phyloP scores from a whole-genome alignment of 1,284 basidiomycete species.

The Leccinum subatratum region DNA sequence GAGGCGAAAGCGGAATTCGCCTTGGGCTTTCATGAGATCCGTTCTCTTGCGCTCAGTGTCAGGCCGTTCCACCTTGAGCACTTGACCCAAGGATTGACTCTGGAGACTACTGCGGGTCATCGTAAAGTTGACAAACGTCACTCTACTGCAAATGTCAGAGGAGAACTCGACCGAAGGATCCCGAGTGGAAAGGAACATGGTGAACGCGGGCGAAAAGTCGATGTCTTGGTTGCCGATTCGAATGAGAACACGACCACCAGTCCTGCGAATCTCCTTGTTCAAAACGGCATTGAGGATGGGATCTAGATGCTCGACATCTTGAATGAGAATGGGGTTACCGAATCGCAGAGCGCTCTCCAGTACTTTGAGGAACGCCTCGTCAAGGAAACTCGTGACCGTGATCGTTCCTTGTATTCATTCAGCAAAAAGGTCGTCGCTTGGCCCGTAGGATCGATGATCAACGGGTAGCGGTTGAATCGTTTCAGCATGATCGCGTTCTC shows the following conservation, averaged over 20 bases:
- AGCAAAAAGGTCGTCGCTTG: constrained; percentile 93
- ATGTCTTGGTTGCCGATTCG: constrained; percentile 98
- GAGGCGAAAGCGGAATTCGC: constrained; percentile 92
- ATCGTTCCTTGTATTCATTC: constrained; percentile 94
- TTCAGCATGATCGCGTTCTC: constrained; percentile 99
- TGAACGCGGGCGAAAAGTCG: constrained; percentile 98
- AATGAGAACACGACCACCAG: constrained; percentile 95
- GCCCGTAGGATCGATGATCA: constrained; percentile 99
- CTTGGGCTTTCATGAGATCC: constrained; percentile 98
- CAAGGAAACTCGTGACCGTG: constrained; percentile 96
- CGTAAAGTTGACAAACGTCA: constrained; percentile 99
- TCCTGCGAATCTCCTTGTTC: constrained; percentile 93
- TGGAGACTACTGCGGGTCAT: constrained; percentile 99
- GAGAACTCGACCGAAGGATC: constrained; percentile 98
- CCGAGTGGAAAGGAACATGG: constrained; percentile 97
- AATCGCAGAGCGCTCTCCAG: constrained; percentile 98
- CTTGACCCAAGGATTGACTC: constrained; percentile 96
- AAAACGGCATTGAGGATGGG: constrained; percentile 97
- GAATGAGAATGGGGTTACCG: constrained; percentile 94
- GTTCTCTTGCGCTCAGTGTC: constrained; percentile 96
- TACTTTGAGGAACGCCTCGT: constrained; percentile 98
- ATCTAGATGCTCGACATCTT: constrained; percentile 97
- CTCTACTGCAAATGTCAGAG: constrained; percentile 97
- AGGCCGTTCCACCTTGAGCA: constrained; percentile 93
- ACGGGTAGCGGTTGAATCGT: constrained; percentile 94